Percentiles rank a stretch among this genome's conserved stretches.
Conservation (phyloP, 2,329 filamentous ascomycete species). For the Aspergillus aculeatus region DNA sequence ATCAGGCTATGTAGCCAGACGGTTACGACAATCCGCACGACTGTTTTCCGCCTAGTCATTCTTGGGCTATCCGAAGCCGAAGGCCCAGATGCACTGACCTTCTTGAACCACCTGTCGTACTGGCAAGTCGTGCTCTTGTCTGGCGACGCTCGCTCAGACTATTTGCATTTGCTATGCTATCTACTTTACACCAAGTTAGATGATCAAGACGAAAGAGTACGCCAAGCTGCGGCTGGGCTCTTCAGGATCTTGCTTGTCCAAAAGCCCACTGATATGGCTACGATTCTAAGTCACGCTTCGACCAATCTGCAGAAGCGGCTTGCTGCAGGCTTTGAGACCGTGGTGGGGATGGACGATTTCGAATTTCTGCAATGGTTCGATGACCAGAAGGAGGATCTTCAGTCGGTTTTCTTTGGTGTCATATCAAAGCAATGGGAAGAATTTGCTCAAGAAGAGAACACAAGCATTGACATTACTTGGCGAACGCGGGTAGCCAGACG, state of each 20-base stretch:
- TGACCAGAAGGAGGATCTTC: slow-evolving; percentile 72
- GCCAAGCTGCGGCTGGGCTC: slow-evolving; percentile 75
- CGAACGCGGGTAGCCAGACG: slow-evolving; percentile 69
- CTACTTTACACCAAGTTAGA: slow-evolving; percentile 87
- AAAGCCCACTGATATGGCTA: slow-evolving; percentile 77
- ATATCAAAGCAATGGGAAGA: slow-evolving; percentile 84
- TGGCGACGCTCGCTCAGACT: slow-evolving; percentile 74
- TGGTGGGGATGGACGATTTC: slow-evolving; percentile 85
- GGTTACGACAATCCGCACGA: slow-evolving; percentile 70
- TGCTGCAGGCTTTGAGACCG: slow-evolving; percentile 73
- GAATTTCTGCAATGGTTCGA: slow-evolving; percentile 88
- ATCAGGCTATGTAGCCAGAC: slow-evolving; percentile 89
- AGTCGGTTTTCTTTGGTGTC: slow-evolving; percentile 76
- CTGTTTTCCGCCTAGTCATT: slow-evolving; percentile 75
- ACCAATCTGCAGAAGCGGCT: slow-evolving; percentile 69
- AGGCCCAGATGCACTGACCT: slow-evolving; percentile 64
- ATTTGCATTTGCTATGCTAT: slow-evolving; percentile 84
- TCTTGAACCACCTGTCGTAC: slow-evolving; percentile 84
- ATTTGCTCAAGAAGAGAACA: slow-evolving; percentile 80
- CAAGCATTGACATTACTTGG: slow-evolving; percentile 72
- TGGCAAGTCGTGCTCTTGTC: slow-evolving; percentile 92
- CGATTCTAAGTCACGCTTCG: slow-evolving; percentile 70
- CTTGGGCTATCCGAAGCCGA: slow-evolving; percentile 82
- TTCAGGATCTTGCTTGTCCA: slow-evolving; percentile 93
- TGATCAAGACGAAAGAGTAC: slow-evolving; percentile 65